Percentiles rank a stretch among this genome's conserved stretches.
phyloP scores from a whole-genome alignment of 2,329 filamentous ascomycete genomes.

The Neoscytalidium dimidiatum region DNA sequence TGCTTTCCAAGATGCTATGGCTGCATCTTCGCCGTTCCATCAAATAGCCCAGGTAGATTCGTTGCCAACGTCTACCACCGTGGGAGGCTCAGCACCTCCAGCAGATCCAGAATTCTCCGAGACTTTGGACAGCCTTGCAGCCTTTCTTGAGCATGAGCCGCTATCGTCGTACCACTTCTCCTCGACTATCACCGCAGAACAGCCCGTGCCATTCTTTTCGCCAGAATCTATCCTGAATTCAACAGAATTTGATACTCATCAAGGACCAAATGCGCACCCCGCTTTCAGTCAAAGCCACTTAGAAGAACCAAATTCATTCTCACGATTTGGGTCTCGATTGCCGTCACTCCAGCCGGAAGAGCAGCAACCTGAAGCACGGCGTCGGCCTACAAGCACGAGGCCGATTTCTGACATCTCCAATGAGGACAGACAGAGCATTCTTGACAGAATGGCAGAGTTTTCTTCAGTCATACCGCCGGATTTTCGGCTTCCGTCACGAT shows the following conservation, averaged over 20 bases:
- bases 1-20: conserved; percentile 2
- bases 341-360: conserved; percentile 43
- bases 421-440: conserved; percentile 46
- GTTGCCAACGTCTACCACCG: conserved; percentile 15
- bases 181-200: conserved; percentile 42
- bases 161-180: conserved; percentile 42
- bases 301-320: conserved; percentile 36
- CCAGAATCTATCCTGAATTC: conserved; percentile 39
- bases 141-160: conserved; percentile 41
- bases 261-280: conserved; percentile 19
- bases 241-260: conserved; percentile 28
- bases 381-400: conserved; percentile 21
- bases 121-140: conserved; percentile 40
- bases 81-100: conserved; percentile 22
- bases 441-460: conserved; percentile 63
- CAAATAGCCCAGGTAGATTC: not conserved
- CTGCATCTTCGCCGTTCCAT: not conserved
- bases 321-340: conserved; percentile 41
- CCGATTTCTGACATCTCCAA: conserved; percentile 37
- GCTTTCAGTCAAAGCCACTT: conserved; percentile 22
- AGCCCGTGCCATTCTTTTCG: conserved; percentile 45
- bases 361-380: conserved; percentile 21
- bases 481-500: conserved; percentile 69
- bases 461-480: conserved; percentile 60
- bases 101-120: conserved; percentile 24